phyloP scores from a whole-genome alignment of 2,329 filamentous ascomycete genomes.

The Exserohilum turcica region DNA sequence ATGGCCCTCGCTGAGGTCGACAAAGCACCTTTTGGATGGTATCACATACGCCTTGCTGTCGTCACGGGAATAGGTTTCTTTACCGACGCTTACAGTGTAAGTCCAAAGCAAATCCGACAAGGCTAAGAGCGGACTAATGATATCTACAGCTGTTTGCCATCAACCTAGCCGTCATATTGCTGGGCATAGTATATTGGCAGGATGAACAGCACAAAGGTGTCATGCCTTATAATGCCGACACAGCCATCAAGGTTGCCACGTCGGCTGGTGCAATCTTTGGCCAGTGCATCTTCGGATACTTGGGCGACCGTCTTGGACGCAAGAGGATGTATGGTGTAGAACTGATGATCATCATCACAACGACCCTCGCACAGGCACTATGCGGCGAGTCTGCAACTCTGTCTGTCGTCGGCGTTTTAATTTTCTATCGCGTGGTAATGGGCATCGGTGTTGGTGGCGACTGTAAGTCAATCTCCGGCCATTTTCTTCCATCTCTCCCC shows the following conservation, averaged over 20 bases:
- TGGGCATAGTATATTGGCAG: conserved; percentile 79
- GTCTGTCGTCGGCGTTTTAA: conserved; percentile 47
- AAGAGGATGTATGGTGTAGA: conserved; percentile 78
- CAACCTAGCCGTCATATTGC: conserved; percentile 60
- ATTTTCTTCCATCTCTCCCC: no score
- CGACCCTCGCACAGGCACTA: conserved; percentile 48
- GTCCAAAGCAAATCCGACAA: not conserved
- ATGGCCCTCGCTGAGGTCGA: conserved; percentile 46
- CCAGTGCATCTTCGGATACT: conserved; percentile 70
- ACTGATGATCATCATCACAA: conserved; percentile 48
- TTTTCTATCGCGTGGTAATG: conserved; percentile 51
- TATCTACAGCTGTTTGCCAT: conserved; percentile 62
- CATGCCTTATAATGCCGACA: conserved; percentile 72
- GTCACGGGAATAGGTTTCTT: conserved; percentile 89
- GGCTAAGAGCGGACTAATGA: conserved; percentile 6
- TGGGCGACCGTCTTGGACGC: conserved; percentile 78
- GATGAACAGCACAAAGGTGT: conserved; percentile 48
- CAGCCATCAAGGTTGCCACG: conserved; percentile 83
- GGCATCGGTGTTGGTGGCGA: conserved; percentile 44
- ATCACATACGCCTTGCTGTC: conserved; percentile 76
- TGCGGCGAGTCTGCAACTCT: conserved; percentile 42
- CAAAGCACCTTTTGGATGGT: conserved; percentile 55
- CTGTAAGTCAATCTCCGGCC: conserved; percentile 17
- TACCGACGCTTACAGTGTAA: conserved; percentile 72
- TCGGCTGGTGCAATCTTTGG: conserved; percentile 83